These are phyloP conservation scores for Fagopyrum homotropicum DNA, from an alignment of 148 eudicot genomes.

Conservation along the genomic window DNA sequence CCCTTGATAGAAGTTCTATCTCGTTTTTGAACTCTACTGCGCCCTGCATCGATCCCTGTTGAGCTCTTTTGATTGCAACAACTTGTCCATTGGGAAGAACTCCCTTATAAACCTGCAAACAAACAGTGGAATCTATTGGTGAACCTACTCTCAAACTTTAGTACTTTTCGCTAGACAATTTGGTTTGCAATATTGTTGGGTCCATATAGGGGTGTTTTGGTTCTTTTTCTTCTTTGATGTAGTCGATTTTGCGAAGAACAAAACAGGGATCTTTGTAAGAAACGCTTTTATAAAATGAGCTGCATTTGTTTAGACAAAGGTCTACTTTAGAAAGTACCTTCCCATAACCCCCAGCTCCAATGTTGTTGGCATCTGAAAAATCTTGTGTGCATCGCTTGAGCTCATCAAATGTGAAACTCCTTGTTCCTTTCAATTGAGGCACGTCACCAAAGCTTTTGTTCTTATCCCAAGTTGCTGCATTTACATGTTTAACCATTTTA, in stretches of 20 bases:
- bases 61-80: slow-evolving; percentile 77
- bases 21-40: slow-evolving; percentile 74
- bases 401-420: slow-evolving; percentile 66
- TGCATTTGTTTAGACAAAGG: not conserved
- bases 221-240: not conserved
- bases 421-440: slow-evolving; percentile 75
- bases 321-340: slow-evolving; percentile 31
- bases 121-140: not conserved
- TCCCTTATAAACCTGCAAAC: slow-evolving; percentile 66
- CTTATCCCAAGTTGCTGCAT: slow-evolving; percentile 67
- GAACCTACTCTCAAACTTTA: not conserved
- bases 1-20: slow-evolving; percentile 87
- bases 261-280: not conserved
- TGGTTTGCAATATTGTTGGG: not conserved
- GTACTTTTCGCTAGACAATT: slow-evolving; percentile 1
- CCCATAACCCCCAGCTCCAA: slow-evolving; percentile 87
- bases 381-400: slow-evolving; percentile 55
- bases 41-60: slow-evolving; percentile 74
- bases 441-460: slow-evolving; percentile 43
- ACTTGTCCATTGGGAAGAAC: slow-evolving; percentile 46
- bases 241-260: not conserved
- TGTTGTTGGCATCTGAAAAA: slow-evolving; percentile 49
- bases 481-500: not conserved
- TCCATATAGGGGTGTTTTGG: not conserved
- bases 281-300: not conserved